Conservation (phyloP, 2,329 filamentous ascomycete species). For the Penicillium italicum region DNA sequence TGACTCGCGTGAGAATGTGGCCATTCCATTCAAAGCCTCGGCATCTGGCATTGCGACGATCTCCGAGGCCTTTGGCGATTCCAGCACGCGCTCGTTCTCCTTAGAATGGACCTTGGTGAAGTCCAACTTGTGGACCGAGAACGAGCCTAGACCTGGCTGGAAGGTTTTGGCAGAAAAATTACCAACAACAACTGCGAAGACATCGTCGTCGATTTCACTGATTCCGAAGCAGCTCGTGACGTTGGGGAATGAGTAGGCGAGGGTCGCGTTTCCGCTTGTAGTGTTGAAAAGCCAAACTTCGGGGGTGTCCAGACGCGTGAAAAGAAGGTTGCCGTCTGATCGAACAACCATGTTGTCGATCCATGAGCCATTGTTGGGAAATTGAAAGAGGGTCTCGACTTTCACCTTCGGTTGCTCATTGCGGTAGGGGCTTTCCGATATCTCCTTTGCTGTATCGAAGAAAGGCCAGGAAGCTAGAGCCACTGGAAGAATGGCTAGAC, state of each 20-base stretch:
- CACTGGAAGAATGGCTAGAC: conserved; percentile 10
- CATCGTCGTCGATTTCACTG: conserved; percentile 23
- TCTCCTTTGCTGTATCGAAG: neutral
- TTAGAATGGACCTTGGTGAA: conserved; percentile 2
- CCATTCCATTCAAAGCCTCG: conserved; percentile 20
- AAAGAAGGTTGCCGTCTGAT: conserved; percentile 17
- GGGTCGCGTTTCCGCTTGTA: conserved; percentile 18
- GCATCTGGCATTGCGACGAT: conserved; percentile 21
- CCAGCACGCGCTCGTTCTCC: neutral
- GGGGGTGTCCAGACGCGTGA: conserved; percentile 22
- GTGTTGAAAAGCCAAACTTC: conserved; percentile 22
- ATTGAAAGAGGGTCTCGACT: conserved; percentile 22
- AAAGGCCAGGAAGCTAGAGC: conserved; percentile 10
- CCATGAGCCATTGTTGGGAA: conserved; percentile 26
- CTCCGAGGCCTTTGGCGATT: conserved; percentile 4
- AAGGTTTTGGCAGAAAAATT: conserved; percentile 22
- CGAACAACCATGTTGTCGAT: conserved; percentile 21
- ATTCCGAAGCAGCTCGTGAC: conserved; percentile 24
- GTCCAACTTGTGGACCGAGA: conserved; percentile 19
- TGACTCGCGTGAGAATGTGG: conserved; percentile 15
- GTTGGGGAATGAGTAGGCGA: conserved; percentile 18
- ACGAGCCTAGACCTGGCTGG: conserved; percentile 17
- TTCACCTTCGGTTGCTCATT: conserved; percentile 17
- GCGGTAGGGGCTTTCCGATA: neutral
- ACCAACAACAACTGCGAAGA: conserved; percentile 22